Evolutionary conservation across 176 grass and related monocot genomes (phyloP).

Genomic region (Alopecurus myosuroides): DNA sequence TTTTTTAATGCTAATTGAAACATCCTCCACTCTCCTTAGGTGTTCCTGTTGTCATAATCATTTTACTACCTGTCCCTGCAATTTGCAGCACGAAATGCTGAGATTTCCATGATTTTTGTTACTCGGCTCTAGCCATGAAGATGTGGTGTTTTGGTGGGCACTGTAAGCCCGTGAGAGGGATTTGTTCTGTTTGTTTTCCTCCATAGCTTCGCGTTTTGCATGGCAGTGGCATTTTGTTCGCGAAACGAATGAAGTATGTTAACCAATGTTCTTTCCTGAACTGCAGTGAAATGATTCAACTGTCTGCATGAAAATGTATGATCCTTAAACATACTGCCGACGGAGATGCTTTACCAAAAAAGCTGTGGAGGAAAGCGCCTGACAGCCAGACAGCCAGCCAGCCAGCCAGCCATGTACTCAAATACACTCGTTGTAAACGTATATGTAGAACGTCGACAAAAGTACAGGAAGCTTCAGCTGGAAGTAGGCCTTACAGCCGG

Average conservation of each 20-base stretch:
- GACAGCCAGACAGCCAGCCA: no score
- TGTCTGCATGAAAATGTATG: not conserved
- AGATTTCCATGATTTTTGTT: conserved; percentile 1
- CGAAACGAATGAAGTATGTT: not conserved
- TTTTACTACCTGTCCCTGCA: not conserved
- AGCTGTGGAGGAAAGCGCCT: not conserved
- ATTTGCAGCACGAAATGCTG: not conserved
- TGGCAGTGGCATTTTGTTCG: not conserved
- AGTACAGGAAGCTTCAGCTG: not conserved
- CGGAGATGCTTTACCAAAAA: not conserved
- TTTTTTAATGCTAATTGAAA: not conserved
- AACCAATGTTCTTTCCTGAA: not conserved
- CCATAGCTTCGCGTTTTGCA: not conserved
- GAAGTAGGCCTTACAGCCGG: not conserved
- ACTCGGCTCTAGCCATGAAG: not conserved
- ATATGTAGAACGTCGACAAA: not conserved
- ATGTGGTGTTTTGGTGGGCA: not conserved
- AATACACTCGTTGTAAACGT: no score
- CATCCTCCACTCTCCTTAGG: not conserved
- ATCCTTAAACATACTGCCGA: not conserved
- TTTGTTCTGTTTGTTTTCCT: not conserved
- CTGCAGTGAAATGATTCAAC: not conserved
- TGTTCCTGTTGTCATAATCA: not conserved
- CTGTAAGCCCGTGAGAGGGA: not conserved
- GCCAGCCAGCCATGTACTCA: no score